Base-by-base conservation (phyloP, 1,284 basidiomycete species). In the Pholiota adiposa region DNA sequence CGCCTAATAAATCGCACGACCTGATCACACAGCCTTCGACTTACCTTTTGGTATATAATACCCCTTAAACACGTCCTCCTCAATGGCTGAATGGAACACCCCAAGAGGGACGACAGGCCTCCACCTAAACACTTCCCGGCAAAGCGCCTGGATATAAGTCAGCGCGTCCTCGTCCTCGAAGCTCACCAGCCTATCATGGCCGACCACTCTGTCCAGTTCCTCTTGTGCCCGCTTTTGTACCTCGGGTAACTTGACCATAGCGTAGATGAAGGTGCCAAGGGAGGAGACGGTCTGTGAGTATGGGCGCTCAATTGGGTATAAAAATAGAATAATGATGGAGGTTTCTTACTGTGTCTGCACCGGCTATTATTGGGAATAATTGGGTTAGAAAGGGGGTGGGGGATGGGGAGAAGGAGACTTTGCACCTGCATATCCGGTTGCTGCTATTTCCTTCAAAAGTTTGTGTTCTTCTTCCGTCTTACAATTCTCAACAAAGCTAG, bases 171-270 rank as follows among this genome's bases (percentile, higher is more conserved):
- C 72, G 65, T 88, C 87, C 4, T 70, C 75, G 54, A 85, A 80
- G 1, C 67, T 74, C 0, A 87, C 87, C 6, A 88, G 71, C 8
- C 84, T 74, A 40, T 79, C 78, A 1, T 64, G 29, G 8, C 82
- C 82, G 11, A 85, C 71, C 2, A 85, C 78, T 0, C 63, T 57
- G 61, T 88, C 85, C n/a, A 89, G 77, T 60, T 88, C 87, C 19
- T 76, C 72, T 65, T 87, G 85, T 1, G 84, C 82, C 54, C 77
- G 78, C 46, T 66, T 71, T 44, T 83, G 77, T 0, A 77, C 77
- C 2, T 77, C 76, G 0, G 87, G 86, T 63, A 85, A 68, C 7
- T 73, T 70, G 41, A 85, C 74, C 81, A 89, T 84, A 4, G 83
- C 82, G 52, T 88, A 75, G 18, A 44, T 23, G 12, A 44, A 44